These are phyloP conservation scores for Ophiostoma triangulosporum DNA, from an alignment of 2,329 filamentous ascomycete genomes.

Conservation along the genomic window DNA sequence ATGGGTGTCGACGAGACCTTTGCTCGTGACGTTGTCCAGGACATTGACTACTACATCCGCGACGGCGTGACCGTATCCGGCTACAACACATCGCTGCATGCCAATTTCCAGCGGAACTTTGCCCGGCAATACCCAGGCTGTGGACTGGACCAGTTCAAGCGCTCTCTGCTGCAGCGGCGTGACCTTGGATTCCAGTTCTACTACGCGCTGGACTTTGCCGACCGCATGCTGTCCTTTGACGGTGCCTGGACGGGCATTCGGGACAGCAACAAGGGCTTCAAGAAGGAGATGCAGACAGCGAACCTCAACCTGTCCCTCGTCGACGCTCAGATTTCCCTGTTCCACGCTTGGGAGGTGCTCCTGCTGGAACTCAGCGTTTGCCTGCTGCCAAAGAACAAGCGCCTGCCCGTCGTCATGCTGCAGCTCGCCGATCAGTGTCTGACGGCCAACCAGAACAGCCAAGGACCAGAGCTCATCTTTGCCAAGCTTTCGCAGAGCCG, in stretches of 20 bases:
- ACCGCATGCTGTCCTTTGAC: constrained; percentile 64
- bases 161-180: constrained; percentile 51
- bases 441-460: constrained; percentile 53
- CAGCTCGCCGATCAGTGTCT: constrained; percentile 67
- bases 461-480: constrained; percentile 70
- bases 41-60: constrained; percentile 64
- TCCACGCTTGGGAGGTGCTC: constrained; percentile 81
- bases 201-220: constrained; percentile 66
- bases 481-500: constrained; percentile 61
- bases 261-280: constrained; percentile 45
- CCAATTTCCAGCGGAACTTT: constrained; percentile 76
- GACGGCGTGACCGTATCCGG: constrained; percentile 65
- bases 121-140: constrained; percentile 61
- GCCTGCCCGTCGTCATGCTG: constrained; percentile 41
- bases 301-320: constrained; percentile 87
- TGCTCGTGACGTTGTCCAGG: constrained; percentile 56
- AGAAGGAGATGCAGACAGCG: constrained; percentile 68
- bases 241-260: constrained; percentile 58
- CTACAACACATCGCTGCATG: constrained; percentile 80
- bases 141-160: constrained; percentile 65
- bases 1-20: constrained; percentile 51
- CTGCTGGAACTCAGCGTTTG: constrained; percentile 67
- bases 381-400: constrained; percentile 33
- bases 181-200: constrained; percentile 66
- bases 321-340: constrained; percentile 75